Evolutionary conservation across 1,139 yeast species (phyloP).

Genomic region (Nakaseomyces glabratus): DNA sequence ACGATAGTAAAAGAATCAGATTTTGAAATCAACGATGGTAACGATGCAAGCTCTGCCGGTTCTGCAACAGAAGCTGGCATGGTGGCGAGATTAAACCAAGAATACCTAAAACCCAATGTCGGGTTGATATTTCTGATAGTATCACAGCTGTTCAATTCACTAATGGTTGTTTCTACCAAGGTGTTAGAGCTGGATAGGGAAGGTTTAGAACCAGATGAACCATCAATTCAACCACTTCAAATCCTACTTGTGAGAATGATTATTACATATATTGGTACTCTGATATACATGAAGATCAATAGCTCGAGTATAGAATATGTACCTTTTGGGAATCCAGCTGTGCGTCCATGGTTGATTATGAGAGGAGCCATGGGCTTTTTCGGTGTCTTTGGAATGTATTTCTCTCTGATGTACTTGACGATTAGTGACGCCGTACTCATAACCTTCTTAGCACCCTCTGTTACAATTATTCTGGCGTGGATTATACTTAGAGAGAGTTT

Average conservation of each 20-base stretch:
- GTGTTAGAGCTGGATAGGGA: conserved; percentile 49
- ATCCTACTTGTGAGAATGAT: conserved; percentile 69
- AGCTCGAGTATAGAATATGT: conserved; percentile 43
- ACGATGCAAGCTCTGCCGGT: background rate
- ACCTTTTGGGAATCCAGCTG: conserved; percentile 60
- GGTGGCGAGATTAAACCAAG: conserved; percentile 11
- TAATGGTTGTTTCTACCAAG: conserved; percentile 65
- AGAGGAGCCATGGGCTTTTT: conserved; percentile 71
- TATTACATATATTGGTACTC: conserved; percentile 54
- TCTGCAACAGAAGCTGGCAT: conserved; percentile 2
- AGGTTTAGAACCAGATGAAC: conserved; percentile 12
- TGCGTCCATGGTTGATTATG: conserved; percentile 46
- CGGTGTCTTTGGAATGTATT: conserved; percentile 72
- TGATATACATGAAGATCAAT: conserved; percentile 44
- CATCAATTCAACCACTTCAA: conserved; percentile 58
- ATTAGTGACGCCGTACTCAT: conserved; percentile 75
- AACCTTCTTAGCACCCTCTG: conserved; percentile 68
- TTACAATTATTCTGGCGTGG: conserved; percentile 71
- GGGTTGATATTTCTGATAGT: conserved; percentile 40
- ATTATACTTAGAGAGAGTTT: conserved; percentile 58
- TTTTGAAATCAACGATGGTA: conserved; percentile 1
- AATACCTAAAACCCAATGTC: conserved; percentile 17
- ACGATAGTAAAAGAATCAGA: no score
- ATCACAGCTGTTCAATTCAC: conserved; percentile 58
- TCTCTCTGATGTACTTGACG: conserved; percentile 62